Evolutionary conservation across 1,284 basidiomycete species (phyloP), one percentile per base, ranked within the genome.

Genomic region (Ceratobasidium sp.): DNA sequence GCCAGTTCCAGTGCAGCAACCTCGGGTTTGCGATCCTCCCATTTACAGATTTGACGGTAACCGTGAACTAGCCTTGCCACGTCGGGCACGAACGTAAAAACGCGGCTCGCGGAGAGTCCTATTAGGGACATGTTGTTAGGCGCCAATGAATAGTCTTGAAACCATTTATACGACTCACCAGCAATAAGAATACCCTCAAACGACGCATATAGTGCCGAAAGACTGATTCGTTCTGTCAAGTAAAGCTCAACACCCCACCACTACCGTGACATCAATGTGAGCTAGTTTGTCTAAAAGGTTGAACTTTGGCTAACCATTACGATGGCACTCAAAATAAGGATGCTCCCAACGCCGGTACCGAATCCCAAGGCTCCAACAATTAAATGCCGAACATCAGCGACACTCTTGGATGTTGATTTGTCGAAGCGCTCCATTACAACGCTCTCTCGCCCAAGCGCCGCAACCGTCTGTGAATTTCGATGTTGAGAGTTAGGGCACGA

Each of bases 131-230:
- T 41, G 11, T 11, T 11, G 11, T 41, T 41, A 41, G 36, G 11
- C 6, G 36, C 11, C 36, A 41, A 5, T 41, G 11, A 41, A 4
- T 41, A 41, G 36, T 9, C 24, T 7, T 45, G 36, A 45, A 15
- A 22, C 6, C 9, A 63, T 73, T 7, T 78, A 27, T 15, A 4
- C 19, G 4, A 63, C 59, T 0, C 41, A 73, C 69, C 78, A 0
- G 81, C 82, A 44, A 85, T 81, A 60, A 84, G 79, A 44, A 82
- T 80, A 0, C 82, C 80, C 75, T 86, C 85, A 71, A 85, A 81
- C 4, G 79, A 77, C 14, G 80, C 79, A 60, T 80, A 81, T 1
- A 82, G 75, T 41, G 76, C 76, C 24, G 69, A 17, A 24, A 74
- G 53, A 9, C 47, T 47, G 44, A 75, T 73, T 22, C 63, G 67